A percentile compares a stretch with the other conserved stretches of the same genome.
These are phyloP conservation scores for Ananas comosus DNA, from an alignment of 176 grass and related monocot species.

Conservation along the genomic window DNA sequence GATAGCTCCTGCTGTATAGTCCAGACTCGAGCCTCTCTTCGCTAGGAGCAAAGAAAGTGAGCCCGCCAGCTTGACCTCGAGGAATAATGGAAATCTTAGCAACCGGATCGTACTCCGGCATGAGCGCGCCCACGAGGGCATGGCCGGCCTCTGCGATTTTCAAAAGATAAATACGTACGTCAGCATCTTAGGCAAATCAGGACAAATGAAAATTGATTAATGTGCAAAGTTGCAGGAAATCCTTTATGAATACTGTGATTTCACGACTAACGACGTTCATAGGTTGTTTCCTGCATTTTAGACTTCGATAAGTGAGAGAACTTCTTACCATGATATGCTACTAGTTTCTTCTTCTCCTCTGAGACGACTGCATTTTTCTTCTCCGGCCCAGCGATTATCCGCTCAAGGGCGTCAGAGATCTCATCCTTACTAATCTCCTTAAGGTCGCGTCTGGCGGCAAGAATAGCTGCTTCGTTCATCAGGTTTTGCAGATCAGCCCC, in stretches of 20 bases:
- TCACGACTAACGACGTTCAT: no score
- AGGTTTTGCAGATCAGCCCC: conserved; percentile 96
- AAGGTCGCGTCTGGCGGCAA: conserved; percentile 84
- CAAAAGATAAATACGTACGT: not conserved
- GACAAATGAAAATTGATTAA: no score
- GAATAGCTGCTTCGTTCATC: conserved; percentile 97
- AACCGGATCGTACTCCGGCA: conserved; percentile 94
- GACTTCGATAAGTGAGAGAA: not conserved
- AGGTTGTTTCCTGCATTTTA: no score
- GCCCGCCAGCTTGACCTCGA: conserved; percentile 83
- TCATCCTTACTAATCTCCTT: conserved; percentile 99
- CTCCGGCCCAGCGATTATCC: conserved; percentile 97
- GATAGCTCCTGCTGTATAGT: conserved; percentile 86
- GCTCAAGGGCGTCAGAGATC: conserved; percentile 93
- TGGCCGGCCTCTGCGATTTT: conserved; percentile 70
- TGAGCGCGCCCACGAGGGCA: conserved; percentile 90
- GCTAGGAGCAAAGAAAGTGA: conserved; percentile 95
- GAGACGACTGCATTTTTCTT: conserved; percentile 99
- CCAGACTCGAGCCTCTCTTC: conserved; percentile 94
- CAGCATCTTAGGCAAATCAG: not conserved
- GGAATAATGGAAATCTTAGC: conserved; percentile 99
- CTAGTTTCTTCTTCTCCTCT: conserved; percentile 86
- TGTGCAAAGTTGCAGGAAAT: no score
- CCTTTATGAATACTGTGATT: no score
- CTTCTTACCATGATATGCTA: conserved; percentile 82